phyloP scores from a whole-genome alignment of 352 stramenopile species.

The Pythium phragmitis region DNA sequence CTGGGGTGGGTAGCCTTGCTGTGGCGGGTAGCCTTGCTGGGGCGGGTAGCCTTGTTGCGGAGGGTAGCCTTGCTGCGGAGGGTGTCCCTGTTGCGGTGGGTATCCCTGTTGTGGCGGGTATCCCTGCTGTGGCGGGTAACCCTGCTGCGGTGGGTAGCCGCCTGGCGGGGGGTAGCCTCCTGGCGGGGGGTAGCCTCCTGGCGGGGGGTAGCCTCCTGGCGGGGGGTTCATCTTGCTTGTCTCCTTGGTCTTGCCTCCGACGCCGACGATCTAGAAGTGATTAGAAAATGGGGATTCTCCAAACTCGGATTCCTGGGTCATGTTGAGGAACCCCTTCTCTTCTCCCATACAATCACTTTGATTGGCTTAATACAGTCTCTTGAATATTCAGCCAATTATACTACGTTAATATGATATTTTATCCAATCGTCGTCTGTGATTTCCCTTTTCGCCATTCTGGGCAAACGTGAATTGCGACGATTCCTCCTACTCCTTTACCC shows the following conservation, averaged over 20 bases:
- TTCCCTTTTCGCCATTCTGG: neutral
- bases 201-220: slow-evolving; percentile 28
- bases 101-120: slow-evolving; percentile 45
- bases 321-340: too few relatives aligned
- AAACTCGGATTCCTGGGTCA: neutral
- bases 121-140: slow-evolving; percentile 40
- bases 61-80: slow-evolving; percentile 35
- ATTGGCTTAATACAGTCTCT: too few relatives aligned
- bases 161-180: too few relatives aligned
- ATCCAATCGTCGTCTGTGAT: slow-evolving; percentile 1
- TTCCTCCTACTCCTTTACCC: too few relatives aligned
- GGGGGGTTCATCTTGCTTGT: slow-evolving; percentile 23
- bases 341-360: too few relatives aligned
- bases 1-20: slow-evolving; percentile 19
- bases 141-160: too few relatives aligned
- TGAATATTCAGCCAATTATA: too few relatives aligned
- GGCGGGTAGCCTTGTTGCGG: slow-evolving; percentile 38
- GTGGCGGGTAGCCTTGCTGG: slow-evolving; percentile 27
- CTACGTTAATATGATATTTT: neutral
- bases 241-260: neutral
- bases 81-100: slow-evolving; percentile 30
- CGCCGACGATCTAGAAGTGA: slow-evolving; percentile 21
- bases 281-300: neutral
- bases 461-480: neutral
- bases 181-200: too few relatives aligned